Evolutionary conservation across 306 rosid species (phyloP).

Genomic region (Mucuna pruriens): DNA sequence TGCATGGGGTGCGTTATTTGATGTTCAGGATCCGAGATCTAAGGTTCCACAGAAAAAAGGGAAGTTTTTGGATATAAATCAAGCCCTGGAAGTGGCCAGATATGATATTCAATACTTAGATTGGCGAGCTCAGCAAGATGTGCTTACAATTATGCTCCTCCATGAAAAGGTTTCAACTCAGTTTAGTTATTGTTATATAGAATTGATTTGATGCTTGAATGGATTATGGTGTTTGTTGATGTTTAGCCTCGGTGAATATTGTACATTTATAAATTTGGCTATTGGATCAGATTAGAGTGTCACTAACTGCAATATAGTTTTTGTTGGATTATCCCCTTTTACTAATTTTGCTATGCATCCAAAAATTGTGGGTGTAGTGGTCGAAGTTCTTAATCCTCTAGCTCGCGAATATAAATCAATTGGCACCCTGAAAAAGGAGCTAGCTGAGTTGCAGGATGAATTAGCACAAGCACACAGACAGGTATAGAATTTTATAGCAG

Average conservation of each 20-base stretch:
- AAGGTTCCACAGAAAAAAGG: conserved; percentile 73
- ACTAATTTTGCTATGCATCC: not conserved
- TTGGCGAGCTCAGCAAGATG: conserved; percentile 99
- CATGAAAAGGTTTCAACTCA: conserved; percentile 78
- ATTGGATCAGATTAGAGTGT: not conserved
- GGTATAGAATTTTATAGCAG: conserved; percentile 50
- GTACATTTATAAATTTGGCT: not conserved
- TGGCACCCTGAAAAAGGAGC: conserved; percentile 91
- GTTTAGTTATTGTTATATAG: not conserved
- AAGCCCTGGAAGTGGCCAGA: conserved; percentile 92
- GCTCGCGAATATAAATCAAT: conserved; percentile 93
- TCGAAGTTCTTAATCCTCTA: conserved; percentile 80
- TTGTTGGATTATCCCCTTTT: not conserved
- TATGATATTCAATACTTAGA: conserved; percentile 88
- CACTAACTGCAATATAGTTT: not conserved
- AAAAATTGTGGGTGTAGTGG: conserved; percentile 44
- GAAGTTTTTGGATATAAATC: conserved; percentile 74
- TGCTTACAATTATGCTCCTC: conserved; percentile 92
- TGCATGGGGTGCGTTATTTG: conserved; percentile 85
- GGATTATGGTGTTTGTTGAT: not conserved
- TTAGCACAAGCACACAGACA: conserved; percentile 84
- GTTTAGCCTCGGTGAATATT: not conserved
- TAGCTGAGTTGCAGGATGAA: conserved; percentile 89
- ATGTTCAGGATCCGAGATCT: conserved; percentile 94
- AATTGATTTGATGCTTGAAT: conserved; percentile 2